Evolutionary conservation across 1,139 yeast genomes (phyloP), one percentile per base, ranked within the genome.

Genomic region (Hemisphaericaspora xylanilytica): DNA sequence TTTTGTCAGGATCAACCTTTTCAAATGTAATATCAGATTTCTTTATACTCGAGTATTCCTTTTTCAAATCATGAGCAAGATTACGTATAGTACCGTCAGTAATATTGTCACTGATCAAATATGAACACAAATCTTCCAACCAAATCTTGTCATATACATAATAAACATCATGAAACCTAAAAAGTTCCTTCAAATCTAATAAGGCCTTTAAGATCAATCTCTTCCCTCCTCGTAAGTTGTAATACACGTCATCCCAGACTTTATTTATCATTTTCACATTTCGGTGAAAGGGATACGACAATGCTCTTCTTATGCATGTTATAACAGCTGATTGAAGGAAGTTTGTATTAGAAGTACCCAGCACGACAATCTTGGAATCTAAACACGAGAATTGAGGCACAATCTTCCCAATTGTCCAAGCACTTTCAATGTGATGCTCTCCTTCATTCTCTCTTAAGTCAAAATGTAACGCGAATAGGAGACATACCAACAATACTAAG

Each of bases 331-430:
- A 77, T 37, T 64, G 66, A 27, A 89, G 64, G 32, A 53, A 32
- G 35, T 55, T 58, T 3, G 46, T 38, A 17, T 55, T 51, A 5
- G 9, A 4, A 10, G 35, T 21, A 4, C 22, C 20, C 15, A 49
- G 61, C 21, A 68, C 70, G 33, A 68, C 59, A 24, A 75, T 58
- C 47, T 73, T 77, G 9, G 77, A 65, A 56, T 89, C 97, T 31
- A 92, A 65, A 47, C 74, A 80, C 6, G 90, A 59, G 28, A 90
- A 63, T 51, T 87, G 92, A 0, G 97, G 96, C 0, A 81, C 67
- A 26, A 92, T 57, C 51, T 84, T 88, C 2, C 97, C 97, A 11
- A 92, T 74, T 0, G 94, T 83, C 98, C 97, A 92, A 0, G 95
- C 89, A 45, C 95, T 85, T 60, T 92, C 98, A 7, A 85, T 80